Conservation (phyloP, 805 yeast genomes). For the Nakazawaea ishiwadae region DNA sequence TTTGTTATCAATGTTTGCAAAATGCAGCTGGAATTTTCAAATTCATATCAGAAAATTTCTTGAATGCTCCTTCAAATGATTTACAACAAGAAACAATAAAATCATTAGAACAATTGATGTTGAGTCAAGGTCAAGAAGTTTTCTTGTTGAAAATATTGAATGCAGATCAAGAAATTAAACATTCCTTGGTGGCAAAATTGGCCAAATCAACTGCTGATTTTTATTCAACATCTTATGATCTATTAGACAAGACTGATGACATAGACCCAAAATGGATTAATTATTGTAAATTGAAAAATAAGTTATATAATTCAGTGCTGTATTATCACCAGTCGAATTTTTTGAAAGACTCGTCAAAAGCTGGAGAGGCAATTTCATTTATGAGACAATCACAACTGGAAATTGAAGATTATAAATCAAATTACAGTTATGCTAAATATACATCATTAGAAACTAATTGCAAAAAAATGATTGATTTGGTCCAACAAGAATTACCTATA, state of each 20-base stretch:
- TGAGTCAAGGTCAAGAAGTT: slow-evolving; percentile 88
- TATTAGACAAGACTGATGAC: slow-evolving; percentile 34
- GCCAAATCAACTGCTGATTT: slow-evolving; percentile 56
- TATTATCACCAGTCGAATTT: slow-evolving; percentile 53
- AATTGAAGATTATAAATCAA: slow-evolving; percentile 19
- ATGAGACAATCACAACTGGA: slow-evolving; percentile 45
- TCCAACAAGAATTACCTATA: slow-evolving; percentile 26
- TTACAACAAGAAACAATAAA: slow-evolving; percentile 62
- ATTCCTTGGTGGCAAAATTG: slow-evolving; percentile 70
- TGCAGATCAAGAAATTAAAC: slow-evolving; percentile 39
- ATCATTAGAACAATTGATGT: slow-evolving; percentile 58
- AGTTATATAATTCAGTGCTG: slow-evolving; percentile 56
- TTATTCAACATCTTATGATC: slow-evolving; percentile 48
- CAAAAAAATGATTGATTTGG: slow-evolving; percentile 27
- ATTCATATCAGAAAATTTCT: slow-evolving; percentile 71
- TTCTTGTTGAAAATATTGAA: slow-evolving; percentile 62
- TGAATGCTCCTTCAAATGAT: slow-evolving; percentile 86
- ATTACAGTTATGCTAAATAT: slow-evolving; percentile 17
- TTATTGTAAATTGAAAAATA: slow-evolving; percentile 44
- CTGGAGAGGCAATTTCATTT: slow-evolving; percentile 75
- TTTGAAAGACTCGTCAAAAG: slow-evolving; percentile 50
- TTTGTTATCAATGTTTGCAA: slow-evolving; percentile 57
- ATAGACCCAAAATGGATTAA: slow-evolving; percentile 41
- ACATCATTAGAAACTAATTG: slow-evolving; percentile 19
- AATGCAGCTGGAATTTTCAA: slow-evolving; percentile 75